phyloP scores from a whole-genome alignment of 768 basidiomycete genomes.

The Macrolepiota albuminosa region DNA sequence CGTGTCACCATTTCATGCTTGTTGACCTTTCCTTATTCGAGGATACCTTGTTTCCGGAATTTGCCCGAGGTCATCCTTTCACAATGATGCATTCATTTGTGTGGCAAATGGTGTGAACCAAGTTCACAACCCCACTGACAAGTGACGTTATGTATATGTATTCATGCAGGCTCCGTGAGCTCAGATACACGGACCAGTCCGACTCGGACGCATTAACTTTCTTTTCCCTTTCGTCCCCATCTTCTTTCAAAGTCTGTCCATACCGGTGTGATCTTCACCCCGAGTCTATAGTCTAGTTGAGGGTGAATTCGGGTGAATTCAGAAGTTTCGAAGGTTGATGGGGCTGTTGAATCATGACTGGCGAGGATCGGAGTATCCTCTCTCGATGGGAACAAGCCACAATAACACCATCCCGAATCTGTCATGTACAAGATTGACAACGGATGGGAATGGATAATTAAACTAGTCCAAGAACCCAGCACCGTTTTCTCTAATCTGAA shows the following conservation, averaged over 20 bases:
- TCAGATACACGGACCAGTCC: neutral
- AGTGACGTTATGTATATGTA: neutral
- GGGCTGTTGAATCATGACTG: no score
- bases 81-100: neutral
- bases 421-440: neutral
- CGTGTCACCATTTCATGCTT: neutral
- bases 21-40: neutral
- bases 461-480: neutral
- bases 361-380: neutral
- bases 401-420: neutral
- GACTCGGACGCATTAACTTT: neutral
- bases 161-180: neutral
- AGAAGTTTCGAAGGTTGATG: neutral
- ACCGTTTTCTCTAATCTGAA: neutral
- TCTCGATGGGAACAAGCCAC: neutral
- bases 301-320: no score
- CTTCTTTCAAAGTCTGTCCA: neutral
- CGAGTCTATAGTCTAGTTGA: neutral
- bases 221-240: neutral
- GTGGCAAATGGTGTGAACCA: neutral
- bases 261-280: neutral
- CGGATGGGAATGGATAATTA: neutral
- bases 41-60: neutral
- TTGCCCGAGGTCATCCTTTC: neutral
- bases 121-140: neutral